These are phyloP conservation scores for Argentina anserina DNA, from an alignment of 306 rosid species.

Conservation along the genomic window DNA sequence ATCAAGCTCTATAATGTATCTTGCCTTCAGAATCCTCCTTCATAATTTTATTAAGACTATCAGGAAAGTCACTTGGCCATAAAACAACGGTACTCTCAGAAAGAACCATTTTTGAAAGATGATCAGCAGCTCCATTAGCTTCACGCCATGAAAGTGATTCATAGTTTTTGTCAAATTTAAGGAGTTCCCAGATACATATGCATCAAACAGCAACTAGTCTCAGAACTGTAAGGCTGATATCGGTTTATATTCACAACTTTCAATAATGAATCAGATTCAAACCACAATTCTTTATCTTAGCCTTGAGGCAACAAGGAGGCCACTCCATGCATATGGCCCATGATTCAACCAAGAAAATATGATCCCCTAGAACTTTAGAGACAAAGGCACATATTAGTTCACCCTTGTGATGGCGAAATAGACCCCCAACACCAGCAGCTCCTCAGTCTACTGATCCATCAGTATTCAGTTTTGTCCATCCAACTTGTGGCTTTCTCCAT, in stretches of 20 bases:
- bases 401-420: constrained; percentile 47
- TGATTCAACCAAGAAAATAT: constrained; percentile 19
- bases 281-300: constrained; percentile 20
- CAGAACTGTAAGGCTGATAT: constrained; percentile 24
- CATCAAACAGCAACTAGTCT: constrained; percentile 36
- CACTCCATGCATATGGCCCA: constrained; percentile 34
- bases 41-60: constrained; percentile 41
- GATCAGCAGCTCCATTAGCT: constrained; percentile 61
- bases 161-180: constrained; percentile 33
- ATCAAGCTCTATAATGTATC: constrained; percentile 39
- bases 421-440: constrained; percentile 47
- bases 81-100: constrained; percentile 38
- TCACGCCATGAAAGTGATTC: constrained; percentile 68
- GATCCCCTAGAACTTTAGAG: constrained; percentile 39
- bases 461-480: constrained; percentile 62
- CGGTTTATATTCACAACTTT: constrained; percentile 31
- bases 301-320: constrained; percentile 23
- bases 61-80: constrained; percentile 47
- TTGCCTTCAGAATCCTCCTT: constrained; percentile 50
- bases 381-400: constrained; percentile 54
- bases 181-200: constrained; percentile 38
- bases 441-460: constrained; percentile 47
- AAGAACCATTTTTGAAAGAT: constrained; percentile 56
- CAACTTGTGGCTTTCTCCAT: constrained; percentile 48
- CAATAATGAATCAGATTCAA: constrained; percentile 20